These are phyloP conservation scores for Echites panduratus DNA, from an alignment of 257 asterid species.

Conservation along the genomic window DNA sequence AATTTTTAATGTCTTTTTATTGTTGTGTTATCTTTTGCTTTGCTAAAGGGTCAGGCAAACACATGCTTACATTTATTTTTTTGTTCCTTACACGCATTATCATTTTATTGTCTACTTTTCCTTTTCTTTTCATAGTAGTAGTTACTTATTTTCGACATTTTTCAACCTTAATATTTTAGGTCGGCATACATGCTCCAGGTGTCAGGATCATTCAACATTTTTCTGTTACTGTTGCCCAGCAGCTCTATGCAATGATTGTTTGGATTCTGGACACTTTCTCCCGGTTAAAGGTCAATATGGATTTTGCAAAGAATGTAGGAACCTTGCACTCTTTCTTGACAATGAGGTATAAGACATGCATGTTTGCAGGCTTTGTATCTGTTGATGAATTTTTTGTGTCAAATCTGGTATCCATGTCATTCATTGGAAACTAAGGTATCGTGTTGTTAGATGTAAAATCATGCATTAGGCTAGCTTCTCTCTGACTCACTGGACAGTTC, in stretches of 20 bases:
- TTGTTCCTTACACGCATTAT: neutral
- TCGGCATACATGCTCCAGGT: conserved; percentile 57
- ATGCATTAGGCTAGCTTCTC: neutral
- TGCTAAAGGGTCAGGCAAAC: neutral
- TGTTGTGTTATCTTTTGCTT: neutral
- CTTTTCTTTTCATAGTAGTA: neutral
- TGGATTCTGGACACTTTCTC: conserved; percentile 23
- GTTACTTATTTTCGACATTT: neutral
- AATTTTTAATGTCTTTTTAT: neutral
- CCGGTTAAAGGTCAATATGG: conserved; percentile 53
- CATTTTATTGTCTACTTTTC: neutral
- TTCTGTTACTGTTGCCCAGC: conserved; percentile 60
- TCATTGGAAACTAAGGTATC: neutral
- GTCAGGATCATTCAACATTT: conserved; percentile 28
- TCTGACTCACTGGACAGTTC: too few species aligned
- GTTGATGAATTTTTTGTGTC: neutral
- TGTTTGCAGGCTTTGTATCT: neutral
- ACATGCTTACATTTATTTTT: neutral
- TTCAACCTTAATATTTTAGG: conserved; percentile 35
- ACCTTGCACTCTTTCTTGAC: conserved; percentile 51
- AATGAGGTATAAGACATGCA: conserved; percentile 46
- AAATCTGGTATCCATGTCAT: neutral
- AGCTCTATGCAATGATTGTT: conserved; percentile 53
- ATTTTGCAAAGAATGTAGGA: conserved; percentile 49
- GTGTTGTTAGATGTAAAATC: neutral